Evolutionary conservation across 352 stramenopile species (phyloP), one percentile per base, ranked within the genome.

Genomic region (Phytophthora colocasiae): DNA sequence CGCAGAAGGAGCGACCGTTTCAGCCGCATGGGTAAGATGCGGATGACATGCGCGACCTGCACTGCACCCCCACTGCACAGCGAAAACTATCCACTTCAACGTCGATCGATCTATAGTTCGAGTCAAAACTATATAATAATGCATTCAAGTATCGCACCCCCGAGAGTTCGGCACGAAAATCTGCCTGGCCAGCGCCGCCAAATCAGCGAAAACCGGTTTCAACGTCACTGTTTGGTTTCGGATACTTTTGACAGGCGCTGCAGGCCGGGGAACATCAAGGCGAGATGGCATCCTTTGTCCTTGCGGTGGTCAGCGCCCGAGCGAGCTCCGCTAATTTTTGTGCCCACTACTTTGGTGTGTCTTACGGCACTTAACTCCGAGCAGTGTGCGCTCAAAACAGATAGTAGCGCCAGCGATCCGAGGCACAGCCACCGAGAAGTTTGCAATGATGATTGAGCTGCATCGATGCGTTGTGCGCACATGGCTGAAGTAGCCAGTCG

Each of bases 21-120:
- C 62, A 29, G 31, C 31, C 64, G 64, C 52, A 46, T 46, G 63
- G 63, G 52, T 66, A 60, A 62, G 39, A 63, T 63, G n/a, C 44
- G 41, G 24, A 44, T 51, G n/a, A 40, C 48, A 54, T 57, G 38
- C 46, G 29, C 29, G 43, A 56, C 50, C 47, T 54, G 60, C 51
- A 56, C 24, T 67, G 31, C 31, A 34, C 31, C 10, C n/a, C 31
- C 31, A 34, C 31, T 34, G 31, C 58, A 24, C 44, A 24, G 12
- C 14, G 40, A 54, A 39, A 34, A 46, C 39, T 19, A 57, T 48
- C 32, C 45, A 43, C 50, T 62, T 58, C 40, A 59, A 57, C 26
- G 29, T 51, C 36, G 9, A 53, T 34, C 31, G 2, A 22, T 22
- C 22, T 22, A 1, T 9, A 34, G 31, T 34, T 6, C 8, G 8